Base-by-base conservation (phyloP, 2,329 filamentous ascomycete species). In the Hypoxylon sp. region DNA sequence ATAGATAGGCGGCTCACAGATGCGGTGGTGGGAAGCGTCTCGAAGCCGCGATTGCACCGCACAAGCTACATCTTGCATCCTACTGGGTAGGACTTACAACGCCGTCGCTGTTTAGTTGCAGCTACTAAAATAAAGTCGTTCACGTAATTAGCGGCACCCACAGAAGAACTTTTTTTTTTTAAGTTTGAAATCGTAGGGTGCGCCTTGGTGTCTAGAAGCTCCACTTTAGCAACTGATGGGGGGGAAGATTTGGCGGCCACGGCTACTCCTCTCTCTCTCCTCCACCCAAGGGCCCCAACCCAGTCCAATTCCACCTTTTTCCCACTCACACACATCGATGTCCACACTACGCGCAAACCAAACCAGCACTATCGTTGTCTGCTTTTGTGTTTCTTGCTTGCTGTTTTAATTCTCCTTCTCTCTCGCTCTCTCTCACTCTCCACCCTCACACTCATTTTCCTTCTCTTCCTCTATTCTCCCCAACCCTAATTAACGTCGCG, bases 401-500 rank as follows among this genome's bases (percentile, higher is more conserved):
- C 66, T 80, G 75, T 82, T 80, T 83, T 84, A 82, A 69, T 80
- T 80, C 81, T 83, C 71, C 69, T 72, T 72, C 72, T 72, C 70
- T 71, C 72, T 75, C 70, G 60, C 71, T 73, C 71, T 72, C 73
- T 72, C 70, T 73, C 70, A 66, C 69, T 74, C 76, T 74, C 70
- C 70, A 72, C 69, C 65, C 66, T 75, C 68, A 72, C 74, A 70
- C 69, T 74, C 71, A 52, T 73, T 68, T 70, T 69, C 56, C 60
- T 63, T 69, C 58, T 65, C 68, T 69, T 71, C 67, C 58, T 65
- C 62, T 68, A 61, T 69, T 65, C 72, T 69, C 68, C 72, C 70
- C 73, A 75, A 74, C 76, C 74, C 75, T 77, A 76, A 75, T 75
- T 73, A 71, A 71, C 75, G 69, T 72, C 72, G 73, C 72, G 73